These are phyloP conservation scores for Mucor circinelloides DNA, from an alignment of 371 early-diverging fungal genomes.

Conservation along the genomic window DNA sequence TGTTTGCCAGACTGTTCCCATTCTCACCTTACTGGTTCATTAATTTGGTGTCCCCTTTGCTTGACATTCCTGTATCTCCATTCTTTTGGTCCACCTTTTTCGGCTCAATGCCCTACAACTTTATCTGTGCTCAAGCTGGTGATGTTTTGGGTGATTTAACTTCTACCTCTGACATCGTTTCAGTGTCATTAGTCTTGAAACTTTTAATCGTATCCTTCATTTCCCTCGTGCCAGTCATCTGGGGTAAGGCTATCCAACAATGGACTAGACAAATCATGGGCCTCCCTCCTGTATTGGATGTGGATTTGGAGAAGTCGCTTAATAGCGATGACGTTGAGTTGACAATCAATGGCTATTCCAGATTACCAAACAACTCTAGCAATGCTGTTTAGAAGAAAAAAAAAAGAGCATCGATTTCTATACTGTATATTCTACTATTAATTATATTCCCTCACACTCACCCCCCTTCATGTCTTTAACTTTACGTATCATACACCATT, in stretches of 20 bases:
- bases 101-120: slow-evolving; percentile 53
- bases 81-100: slow-evolving; percentile 55
- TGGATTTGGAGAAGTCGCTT: slow-evolving; percentile 25
- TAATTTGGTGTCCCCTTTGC: slow-evolving; percentile 49
- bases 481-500: background rate
- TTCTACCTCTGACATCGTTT: slow-evolving; percentile 52
- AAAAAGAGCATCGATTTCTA: background rate
- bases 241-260: slow-evolving; percentile 44
- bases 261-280: slow-evolving; percentile 20
- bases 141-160: slow-evolving; percentile 47
- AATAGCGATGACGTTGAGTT: slow-evolving; percentile 5
- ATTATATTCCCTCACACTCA: background rate
- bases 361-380: slow-evolving; percentile 1
- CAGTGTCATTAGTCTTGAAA: slow-evolving; percentile 43
- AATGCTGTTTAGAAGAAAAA: background rate
- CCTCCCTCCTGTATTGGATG: slow-evolving; percentile 18
- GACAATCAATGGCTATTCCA: slow-evolving; percentile 5
- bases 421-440: background rate
- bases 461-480: background rate
- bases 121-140: slow-evolving; percentile 53
- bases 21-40: slow-evolving; percentile 60
- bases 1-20: slow-evolving; percentile 50
- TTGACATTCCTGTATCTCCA: slow-evolving; percentile 44
- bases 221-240: slow-evolving; percentile 48
- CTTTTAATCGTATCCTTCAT: slow-evolving; percentile 46